Evolutionary conservation across 805 yeast genomes (phyloP).

Genomic region (Saccharomycopsis sp.): DNA sequence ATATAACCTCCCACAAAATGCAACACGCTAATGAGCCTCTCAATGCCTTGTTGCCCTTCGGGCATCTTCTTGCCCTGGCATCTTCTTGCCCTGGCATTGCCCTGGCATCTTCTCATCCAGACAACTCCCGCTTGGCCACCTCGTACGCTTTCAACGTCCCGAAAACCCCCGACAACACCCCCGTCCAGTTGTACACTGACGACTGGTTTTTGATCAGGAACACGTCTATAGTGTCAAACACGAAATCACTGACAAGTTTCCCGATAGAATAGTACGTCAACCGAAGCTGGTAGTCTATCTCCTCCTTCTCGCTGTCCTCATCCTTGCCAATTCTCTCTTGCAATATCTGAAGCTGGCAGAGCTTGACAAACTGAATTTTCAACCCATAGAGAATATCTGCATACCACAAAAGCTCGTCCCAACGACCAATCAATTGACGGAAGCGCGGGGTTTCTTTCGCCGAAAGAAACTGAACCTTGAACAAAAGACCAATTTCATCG

Average conservation of each 20-base stretch:
- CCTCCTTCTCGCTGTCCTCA: constrained; percentile 3
- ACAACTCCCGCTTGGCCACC: constrained; percentile 3
- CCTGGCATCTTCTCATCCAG: neutral
- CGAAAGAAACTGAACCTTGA: constrained; percentile 12
- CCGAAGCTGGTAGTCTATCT: constrained; percentile 2
- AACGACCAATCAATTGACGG: constrained; percentile 4
- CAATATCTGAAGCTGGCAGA: neutral
- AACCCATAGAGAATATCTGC: constrained; percentile 18
- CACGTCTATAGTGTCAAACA: constrained; percentile 20
- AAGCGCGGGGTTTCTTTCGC: constrained; percentile 8
- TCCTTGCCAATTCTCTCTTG: neutral
- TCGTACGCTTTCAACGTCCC: constrained; percentile 10
- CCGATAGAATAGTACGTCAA: constrained; percentile 4
- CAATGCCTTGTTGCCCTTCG: too few relatives aligned
- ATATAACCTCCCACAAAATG: too few relatives aligned
- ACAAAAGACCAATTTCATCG: constrained; percentile 19
- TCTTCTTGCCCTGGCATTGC: neutral
- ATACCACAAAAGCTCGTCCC: constrained; percentile 19
- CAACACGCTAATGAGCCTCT: too few relatives aligned
- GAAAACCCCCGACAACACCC: constrained; percentile 16
- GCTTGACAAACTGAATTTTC: constrained; percentile 3
- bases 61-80: neutral
- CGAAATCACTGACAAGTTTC: constrained; percentile 16
- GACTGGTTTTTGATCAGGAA: constrained; percentile 8
- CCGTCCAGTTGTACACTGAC: constrained; percentile 13